Evolutionary conservation across 805 yeast genomes (phyloP).

Genomic region (Jamesozyma rosinii): DNA sequence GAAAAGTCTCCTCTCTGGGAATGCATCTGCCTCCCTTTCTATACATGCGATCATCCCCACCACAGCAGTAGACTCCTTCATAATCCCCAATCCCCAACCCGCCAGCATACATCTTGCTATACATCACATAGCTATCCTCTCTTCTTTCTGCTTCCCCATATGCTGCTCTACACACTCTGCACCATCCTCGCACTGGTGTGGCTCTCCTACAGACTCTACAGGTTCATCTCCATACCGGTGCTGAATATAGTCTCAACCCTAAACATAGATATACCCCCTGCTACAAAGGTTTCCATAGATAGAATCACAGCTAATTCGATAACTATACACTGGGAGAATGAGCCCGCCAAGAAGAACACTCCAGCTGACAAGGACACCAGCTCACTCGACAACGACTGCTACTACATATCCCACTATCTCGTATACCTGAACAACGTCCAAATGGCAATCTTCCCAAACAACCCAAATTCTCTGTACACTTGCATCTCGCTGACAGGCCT

Average conservation of each 20-base stretch:
- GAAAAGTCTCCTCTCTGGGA: too few relatives aligned
- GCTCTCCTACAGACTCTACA: conserved; percentile 23
- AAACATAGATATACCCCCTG: conserved; percentile 26
- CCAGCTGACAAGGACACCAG: not conserved
- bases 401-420: conserved; percentile 23
- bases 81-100: too few relatives aligned
- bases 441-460: conserved; percentile 26
- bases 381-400: not conserved
- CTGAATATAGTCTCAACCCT: conserved; percentile 22
- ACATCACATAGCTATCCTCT: not conserved
- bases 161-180: conserved; percentile 4
- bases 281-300: conserved; percentile 29
- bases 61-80: too few relatives aligned
- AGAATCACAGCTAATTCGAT: conserved; percentile 22
- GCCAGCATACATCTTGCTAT: too few relatives aligned
- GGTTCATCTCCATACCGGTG: conserved; percentile 26
- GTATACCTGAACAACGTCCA: conserved; percentile 26
- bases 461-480: conserved; percentile 24
- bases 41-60: too few relatives aligned
- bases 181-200: conserved; percentile 15
- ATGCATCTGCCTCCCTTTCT: too few relatives aligned
- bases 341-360: conserved; percentile 7
- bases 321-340: conserved; percentile 31
- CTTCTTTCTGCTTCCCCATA: not conserved
- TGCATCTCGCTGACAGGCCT: conserved; percentile 26